These are phyloP conservation scores for Nicotiana rustica DNA, from an alignment of 305 asterid genomes.

Conservation along the genomic window DNA sequence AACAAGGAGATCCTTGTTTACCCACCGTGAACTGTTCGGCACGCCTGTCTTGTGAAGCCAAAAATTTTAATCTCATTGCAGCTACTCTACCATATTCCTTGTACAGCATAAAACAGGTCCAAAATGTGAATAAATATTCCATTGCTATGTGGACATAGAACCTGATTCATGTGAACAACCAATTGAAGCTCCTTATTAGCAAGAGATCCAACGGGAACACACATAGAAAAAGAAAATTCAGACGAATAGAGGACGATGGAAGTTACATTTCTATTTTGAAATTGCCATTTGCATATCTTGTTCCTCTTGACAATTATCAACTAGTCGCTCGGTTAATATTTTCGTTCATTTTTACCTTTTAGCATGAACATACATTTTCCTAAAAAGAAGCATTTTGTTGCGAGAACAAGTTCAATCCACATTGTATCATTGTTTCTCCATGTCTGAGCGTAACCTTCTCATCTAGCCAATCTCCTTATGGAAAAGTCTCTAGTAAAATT, in stretches of 20 bases:
- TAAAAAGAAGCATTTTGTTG: neutral
- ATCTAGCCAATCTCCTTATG: neutral
- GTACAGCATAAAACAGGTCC: conserved; percentile 92
- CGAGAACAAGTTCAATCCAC: neutral
- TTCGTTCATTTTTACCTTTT: conserved; percentile 14
- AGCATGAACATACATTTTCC: neutral
- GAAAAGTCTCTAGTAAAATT: neutral
- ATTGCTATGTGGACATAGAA: conserved; percentile 87
- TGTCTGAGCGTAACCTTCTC: neutral
- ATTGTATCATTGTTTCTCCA: neutral
- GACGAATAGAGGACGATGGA: conserved; percentile 9
- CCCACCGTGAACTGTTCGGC: conserved; percentile 96
- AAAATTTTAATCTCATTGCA: conserved; percentile 73
- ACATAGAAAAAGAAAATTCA: neutral
- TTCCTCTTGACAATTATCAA: conserved; percentile 10
- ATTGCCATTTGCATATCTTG: neutral
- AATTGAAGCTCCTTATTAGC: conserved; percentile 41
- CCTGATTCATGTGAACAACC: conserved; percentile 56
- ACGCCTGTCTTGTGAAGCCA: conserved; percentile 81
- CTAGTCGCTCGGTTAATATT: neutral
- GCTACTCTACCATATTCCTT: conserved; percentile 86
- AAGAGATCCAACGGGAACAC: conserved; percentile 13
- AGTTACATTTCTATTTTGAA: neutral
- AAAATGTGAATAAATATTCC: conserved; percentile 88
- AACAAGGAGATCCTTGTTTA: conserved; percentile 34